phyloP scores from a whole-genome alignment of 805 yeast species.

The Suhomyces xylopsoci region DNA sequence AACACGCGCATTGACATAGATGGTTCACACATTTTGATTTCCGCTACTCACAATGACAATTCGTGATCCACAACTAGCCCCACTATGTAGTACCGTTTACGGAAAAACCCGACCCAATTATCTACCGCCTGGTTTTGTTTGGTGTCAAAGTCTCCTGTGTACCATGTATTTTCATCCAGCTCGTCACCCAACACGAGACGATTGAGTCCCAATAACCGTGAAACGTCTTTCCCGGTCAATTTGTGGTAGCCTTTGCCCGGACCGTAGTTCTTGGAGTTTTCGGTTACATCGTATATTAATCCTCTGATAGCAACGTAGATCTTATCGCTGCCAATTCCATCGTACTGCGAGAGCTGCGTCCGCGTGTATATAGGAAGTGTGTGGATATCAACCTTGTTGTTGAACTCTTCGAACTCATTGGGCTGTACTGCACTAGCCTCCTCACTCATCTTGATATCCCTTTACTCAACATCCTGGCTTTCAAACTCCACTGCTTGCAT shows the following conservation, averaged over 20 bases:
- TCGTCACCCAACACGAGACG: conserved; percentile 22
- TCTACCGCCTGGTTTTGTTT: conserved; percentile 60
- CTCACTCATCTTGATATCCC: background rate
- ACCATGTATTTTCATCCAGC: conserved; percentile 37
- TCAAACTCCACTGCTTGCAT: background rate
- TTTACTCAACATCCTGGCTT: background rate
- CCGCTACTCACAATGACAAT: background rate
- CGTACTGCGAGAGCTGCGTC: conserved; percentile 27
- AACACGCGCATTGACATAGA: background rate
- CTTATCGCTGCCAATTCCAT: conserved; percentile 30
- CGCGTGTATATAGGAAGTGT: conserved; percentile 34
- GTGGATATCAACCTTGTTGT: conserved; percentile 27
- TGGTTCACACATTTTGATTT: background rate
- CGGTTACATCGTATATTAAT: conserved; percentile 71
- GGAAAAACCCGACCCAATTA: conserved; percentile 72
- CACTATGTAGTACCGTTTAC: conserved; percentile 39
- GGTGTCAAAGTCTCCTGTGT: conserved; percentile 50
- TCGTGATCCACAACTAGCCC: conserved; percentile 35
- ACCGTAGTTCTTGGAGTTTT: conserved; percentile 67
- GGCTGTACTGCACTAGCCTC: background rate
- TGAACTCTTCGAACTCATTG: conserved; percentile 26
- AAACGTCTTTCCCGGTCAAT: conserved; percentile 74
- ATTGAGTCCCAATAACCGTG: conserved; percentile 72
- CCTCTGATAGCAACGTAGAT: conserved; percentile 78
- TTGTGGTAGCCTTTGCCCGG: conserved; percentile 70